Evolutionary conservation across 116 monocot species (phyloP), one percentile per base, ranked within the genome.

Genomic region (Trichopus zeylanicus): DNA sequence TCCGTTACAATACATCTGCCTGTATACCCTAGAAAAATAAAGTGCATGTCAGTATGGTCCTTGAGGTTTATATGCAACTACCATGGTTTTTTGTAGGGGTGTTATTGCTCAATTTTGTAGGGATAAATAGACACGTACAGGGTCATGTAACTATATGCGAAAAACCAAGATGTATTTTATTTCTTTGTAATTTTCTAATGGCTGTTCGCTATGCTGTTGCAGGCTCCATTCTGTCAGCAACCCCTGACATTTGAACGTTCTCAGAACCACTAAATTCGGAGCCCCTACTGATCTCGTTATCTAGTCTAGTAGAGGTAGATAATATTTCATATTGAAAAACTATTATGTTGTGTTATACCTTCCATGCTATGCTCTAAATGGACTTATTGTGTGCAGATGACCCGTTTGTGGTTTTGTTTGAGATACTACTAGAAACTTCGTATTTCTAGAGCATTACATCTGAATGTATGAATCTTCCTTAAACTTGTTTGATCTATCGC

Each of bases 181-280:
- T n/a, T n/a, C n/a, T n/a, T n/a, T n/a, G n/a, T n/a, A n/a, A n/a
- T n/a, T n/a, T n/a, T n/a, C n/a, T n/a, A n/a, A n/a, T n/a, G n/a
- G n/a, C 22, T 49, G 49, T 49, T 49, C 19, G 19, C 19, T 20
- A n/a, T 42, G n/a, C 22, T n/a, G 22, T 16, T 27, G 75, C 84
- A 97, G 97, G 81, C 76, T 57, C 95, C 95, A 37, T 75, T 77
- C 65, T 79, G 81, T 60, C 84, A 78, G 73, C 83, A 83, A 48
- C 75, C 71, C 2, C 66, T 84, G 74, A 84, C 87, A 76, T 81
- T 86, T 66, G 90, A 84, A 52, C 76, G 74, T 67, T 66, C 56
- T 61, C 78, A 78, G 42, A 70, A 79, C 34, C 9, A 34, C 9
- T 34, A 34, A 60, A 32, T 30, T 24, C 7, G 21, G 19, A 49